A percentile compares a stretch with the other conserved stretches of the same genome.
Conservation (phyloP, 2,329 filamentous ascomycete genomes). For the Aspergillus aculeatinus region DNA sequence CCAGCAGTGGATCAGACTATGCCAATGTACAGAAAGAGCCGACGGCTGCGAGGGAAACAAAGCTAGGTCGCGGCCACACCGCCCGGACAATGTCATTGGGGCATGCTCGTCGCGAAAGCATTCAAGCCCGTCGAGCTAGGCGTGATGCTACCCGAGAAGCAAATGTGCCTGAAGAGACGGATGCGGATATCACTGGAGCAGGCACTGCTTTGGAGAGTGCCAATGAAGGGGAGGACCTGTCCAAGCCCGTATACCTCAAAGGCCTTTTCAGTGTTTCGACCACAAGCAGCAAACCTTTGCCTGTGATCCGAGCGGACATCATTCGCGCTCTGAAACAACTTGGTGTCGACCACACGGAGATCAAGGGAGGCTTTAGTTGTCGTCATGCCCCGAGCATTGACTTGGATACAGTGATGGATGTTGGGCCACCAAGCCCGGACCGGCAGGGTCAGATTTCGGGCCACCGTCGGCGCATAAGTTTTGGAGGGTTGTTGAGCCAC, state of each 20-base stretch:
- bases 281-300: conserved; percentile 85
- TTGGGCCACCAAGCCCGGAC: conserved; percentile 58
- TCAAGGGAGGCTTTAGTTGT: conserved; percentile 90
- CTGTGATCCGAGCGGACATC: conserved; percentile 82
- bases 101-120: conserved; percentile 85
- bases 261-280: conserved; percentile 96
- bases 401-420: conserved; percentile 68
- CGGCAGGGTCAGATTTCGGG: conserved; percentile 50
- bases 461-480: conserved; percentile 78
- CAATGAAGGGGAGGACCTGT: conserved; percentile 67
- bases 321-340: conserved; percentile 85
- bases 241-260: conserved; percentile 91
- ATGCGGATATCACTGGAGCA: conserved; percentile 67
- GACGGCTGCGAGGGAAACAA: conserved; percentile 50
- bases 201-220: conserved; percentile 52
- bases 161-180: conserved; percentile 87
- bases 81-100: conserved; percentile 82
- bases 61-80: conserved; percentile 61
- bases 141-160: conserved; percentile 71
- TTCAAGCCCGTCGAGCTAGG: conserved; percentile 76
- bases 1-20: conserved; percentile 77
- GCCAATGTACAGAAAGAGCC: conserved; percentile 48
- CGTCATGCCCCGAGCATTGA: conserved; percentile 87
- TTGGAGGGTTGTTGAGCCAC: conserved; percentile 67
- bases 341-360: conserved; percentile 87